Evolutionary conservation across 2,329 filamentous ascomycete genomes (phyloP), one percentile per base, ranked within the genome.

Genomic region (Arthrobotrys pseudoclavata): DNA sequence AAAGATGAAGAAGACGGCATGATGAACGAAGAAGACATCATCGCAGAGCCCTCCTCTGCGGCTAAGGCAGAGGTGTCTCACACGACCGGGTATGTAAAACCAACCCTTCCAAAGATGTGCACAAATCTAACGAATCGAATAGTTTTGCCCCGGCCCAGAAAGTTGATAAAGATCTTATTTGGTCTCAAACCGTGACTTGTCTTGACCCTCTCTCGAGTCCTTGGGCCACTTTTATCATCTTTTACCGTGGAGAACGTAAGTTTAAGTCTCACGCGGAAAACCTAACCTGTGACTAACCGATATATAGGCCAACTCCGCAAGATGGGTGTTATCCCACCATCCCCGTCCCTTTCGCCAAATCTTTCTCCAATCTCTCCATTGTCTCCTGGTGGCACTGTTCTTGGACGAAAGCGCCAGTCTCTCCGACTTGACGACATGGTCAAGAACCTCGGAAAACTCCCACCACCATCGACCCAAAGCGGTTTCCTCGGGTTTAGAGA

Each of bases 111-210:
- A 22, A 13, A 22, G 15, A 18, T 18, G 18, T 13, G 12, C 15
- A 22, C 7, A 34, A 61, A 22, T 15, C 24, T 53, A 60, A 69
- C 42, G 15, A 24, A 37, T 29, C 5, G 4, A 57, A 42, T 50
- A 76, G 72, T 18, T 76, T 76, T 62, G 75, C 75, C 0, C 75
- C 75, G 97, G 85, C 95, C 94, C 13, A 98, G 97, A 87, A 92
- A 93, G 0, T 87, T 97, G 66, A 96, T 66, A 81, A 80, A 66
- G 81, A 97, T 85, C 94, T 93, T 1, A 99, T 99, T 83, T 98
- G 94, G 83, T 99, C 96, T 1, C 96, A 99, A 85, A 99, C 96
- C 0, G 96, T 99, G n/a, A 98, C 96, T 7, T 96, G 95, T 18
- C 97, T 98, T 79, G 96, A 99, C 83, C 93, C 94, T 0, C 94